Conservation (phyloP, 768 basidiomycete species). For the Pleurotus pulmonarius region DNA sequence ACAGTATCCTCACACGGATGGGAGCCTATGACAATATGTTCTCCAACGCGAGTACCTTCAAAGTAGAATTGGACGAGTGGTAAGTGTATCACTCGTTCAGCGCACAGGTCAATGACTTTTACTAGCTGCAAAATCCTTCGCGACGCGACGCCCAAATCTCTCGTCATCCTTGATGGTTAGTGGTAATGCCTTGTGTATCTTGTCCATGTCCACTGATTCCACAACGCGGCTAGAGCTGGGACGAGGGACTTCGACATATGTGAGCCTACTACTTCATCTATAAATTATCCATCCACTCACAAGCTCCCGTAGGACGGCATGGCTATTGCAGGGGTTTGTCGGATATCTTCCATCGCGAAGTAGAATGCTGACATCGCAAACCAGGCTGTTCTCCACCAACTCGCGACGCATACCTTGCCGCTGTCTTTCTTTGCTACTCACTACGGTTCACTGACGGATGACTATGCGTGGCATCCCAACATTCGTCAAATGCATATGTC, state of each 20-base stretch:
- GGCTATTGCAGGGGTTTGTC: conserved; percentile 86
- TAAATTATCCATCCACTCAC: conserved; percentile 5
- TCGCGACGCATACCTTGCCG: conserved; percentile 89
- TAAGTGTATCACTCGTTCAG: conserved; percentile 23
- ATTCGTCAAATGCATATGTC: conserved; percentile 96
- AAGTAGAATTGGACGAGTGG: conserved; percentile 98
- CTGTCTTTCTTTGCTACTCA: conserved; percentile 97
- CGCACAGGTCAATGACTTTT: not conserved
- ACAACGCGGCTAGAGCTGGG: conserved; percentile 65
- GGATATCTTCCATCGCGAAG: too few species aligned
- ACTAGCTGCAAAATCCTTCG: conserved; percentile 86
- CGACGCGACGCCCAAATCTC: conserved; percentile 88
- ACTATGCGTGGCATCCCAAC: conserved; percentile 89
- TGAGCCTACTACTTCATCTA: conserved; percentile 26
- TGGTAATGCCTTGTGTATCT: not conserved
- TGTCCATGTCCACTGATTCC: conserved; percentile 10
- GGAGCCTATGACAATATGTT: conserved; percentile 99
- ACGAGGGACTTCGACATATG: conserved; percentile 92
- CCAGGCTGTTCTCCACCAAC: conserved; percentile 88
- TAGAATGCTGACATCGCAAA: conserved; percentile 1
- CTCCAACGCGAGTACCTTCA: conserved; percentile 92
- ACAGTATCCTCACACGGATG: conserved; percentile 94
- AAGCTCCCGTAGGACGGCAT: conserved; percentile 75
- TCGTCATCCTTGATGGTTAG: conserved; percentile 93
- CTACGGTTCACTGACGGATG: conserved; percentile 93